Evolutionary conservation across 805 yeast genomes (phyloP).

Genomic region (Ogataea paraovalis): DNA sequence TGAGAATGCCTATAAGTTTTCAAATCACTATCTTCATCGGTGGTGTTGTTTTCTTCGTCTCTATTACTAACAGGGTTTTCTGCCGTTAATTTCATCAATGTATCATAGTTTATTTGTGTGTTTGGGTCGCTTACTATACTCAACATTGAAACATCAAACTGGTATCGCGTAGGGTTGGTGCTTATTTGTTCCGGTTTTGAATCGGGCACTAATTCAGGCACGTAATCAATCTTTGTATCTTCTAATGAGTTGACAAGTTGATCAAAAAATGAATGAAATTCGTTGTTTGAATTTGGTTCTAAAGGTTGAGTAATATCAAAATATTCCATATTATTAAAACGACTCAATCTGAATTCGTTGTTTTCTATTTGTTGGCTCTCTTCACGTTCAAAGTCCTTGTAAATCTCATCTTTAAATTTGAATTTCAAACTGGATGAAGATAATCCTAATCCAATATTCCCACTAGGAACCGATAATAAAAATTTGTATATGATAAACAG

Average conservation of each 20-base stretch:
- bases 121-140: background rate
- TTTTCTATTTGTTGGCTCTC: background rate
- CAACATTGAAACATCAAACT: background rate
- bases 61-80: background rate
- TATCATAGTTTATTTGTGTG: background rate
- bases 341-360: background rate
- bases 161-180: background rate
- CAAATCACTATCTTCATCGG: background rate
- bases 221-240: background rate
- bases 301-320: background rate
- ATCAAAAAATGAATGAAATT: background rate
- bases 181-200: background rate
- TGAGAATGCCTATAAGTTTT: background rate
- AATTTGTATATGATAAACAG: background rate
- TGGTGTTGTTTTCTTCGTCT: background rate
- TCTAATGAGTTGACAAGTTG: background rate
- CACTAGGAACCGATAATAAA: background rate
- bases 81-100: background rate
- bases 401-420: constrained; percentile 1
- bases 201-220: background rate
- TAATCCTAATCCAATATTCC: background rate
- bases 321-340: background rate
- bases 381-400: background rate
- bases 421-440: background rate
- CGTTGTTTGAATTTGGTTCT: background rate